Percentiles rank a stretch among this genome's conserved stretches.
Conservation (phyloP, 176 grass and related monocot species). For the Canna indica region DNA sequence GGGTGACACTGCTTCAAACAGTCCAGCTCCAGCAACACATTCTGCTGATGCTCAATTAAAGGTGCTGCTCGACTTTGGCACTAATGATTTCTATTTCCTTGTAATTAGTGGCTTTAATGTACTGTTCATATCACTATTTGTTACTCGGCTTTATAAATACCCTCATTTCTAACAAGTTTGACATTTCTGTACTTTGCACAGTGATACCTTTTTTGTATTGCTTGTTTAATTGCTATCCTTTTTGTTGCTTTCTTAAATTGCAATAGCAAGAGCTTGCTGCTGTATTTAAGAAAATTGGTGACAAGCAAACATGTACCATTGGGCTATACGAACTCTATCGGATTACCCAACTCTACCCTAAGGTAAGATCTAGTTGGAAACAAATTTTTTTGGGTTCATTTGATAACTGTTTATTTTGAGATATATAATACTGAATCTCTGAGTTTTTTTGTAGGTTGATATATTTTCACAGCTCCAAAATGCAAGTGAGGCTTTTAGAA, state of each 20-base stretch:
- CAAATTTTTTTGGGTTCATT: background rate
- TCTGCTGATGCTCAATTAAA: slow-evolving; percentile 86
- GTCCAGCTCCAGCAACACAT: slow-evolving; percentile 59
- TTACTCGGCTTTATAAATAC: background rate
- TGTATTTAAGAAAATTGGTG: slow-evolving; percentile 98
- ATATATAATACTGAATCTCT: background rate
- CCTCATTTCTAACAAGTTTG: too few relatives aligned
- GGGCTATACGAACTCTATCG: slow-evolving; percentile 92
- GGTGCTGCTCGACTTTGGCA: slow-evolving; percentile 24
- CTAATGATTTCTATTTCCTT: background rate
- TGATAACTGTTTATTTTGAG: background rate
- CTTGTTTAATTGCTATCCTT: background rate
- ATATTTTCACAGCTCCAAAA: slow-evolving; percentile 99
- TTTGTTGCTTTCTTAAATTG: background rate
- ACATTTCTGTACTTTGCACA: background rate
- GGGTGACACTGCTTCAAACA: slow-evolving; percentile 78
- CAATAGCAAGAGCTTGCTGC: slow-evolving; percentile 98
- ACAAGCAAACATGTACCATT: slow-evolving; percentile 93
- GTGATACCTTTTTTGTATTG: too few relatives aligned
- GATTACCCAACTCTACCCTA: slow-evolving; percentile 95
- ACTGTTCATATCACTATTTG: background rate
- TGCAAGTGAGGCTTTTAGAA: slow-evolving; percentile 98
- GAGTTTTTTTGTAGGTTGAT: slow-evolving; percentile 53
- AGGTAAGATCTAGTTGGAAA: slow-evolving; percentile 32
- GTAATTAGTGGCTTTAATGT: background rate